A percentile compares a stretch with the other conserved stretches of the same genome.
Evolutionary conservation across 2,329 filamentous ascomycete genomes (phyloP).

Genomic region (Orbilia brochopaga): DNA sequence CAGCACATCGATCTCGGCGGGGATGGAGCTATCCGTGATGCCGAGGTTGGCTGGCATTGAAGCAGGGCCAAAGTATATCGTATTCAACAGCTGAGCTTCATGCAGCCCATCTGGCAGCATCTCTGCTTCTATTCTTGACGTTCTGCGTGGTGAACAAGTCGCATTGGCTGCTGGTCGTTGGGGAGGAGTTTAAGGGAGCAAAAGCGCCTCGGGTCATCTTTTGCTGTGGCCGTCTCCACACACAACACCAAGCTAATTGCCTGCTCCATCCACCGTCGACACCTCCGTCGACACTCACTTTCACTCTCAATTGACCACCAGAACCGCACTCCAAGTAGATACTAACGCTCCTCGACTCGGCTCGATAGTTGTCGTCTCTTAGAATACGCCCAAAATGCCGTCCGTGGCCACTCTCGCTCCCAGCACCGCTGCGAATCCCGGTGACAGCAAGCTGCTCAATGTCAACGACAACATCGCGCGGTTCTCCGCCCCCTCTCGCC

Average conservation of each 20-base stretch:
- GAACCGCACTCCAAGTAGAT: not conserved
- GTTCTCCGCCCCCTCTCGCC: constrained; percentile 89
- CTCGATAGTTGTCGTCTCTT: not conserved
- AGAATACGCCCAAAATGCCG: constrained; percentile 33
- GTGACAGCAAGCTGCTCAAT: constrained; percentile 61
- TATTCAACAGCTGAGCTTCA: not conserved
- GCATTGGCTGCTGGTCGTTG: too few relatives aligned
- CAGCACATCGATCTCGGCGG: constrained; percentile 17
- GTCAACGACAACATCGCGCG: constrained; percentile 99
- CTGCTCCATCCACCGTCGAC: too few relatives aligned
- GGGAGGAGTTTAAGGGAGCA: too few relatives aligned
- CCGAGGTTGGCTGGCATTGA: constrained; percentile 6
- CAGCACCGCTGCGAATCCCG: constrained; percentile 53
- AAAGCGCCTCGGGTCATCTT: too few relatives aligned
- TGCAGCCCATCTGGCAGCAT: not conserved
- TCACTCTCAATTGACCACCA: not conserved
- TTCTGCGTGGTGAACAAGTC: too few relatives aligned
- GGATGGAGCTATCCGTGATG: constrained; percentile 7
- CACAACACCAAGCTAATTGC: too few relatives aligned
- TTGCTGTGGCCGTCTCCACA: too few relatives aligned
- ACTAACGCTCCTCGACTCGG: not conserved
- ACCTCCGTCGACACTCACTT: too few relatives aligned
- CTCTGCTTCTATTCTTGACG: too few relatives aligned
- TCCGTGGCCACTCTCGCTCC: constrained; percentile 52
- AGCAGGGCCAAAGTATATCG: not conserved